A percentile compares a stretch with the other conserved stretches of the same genome.
Conservation (phyloP, 2,329 filamentous ascomycete genomes). For the Exserohilum rostratum region DNA sequence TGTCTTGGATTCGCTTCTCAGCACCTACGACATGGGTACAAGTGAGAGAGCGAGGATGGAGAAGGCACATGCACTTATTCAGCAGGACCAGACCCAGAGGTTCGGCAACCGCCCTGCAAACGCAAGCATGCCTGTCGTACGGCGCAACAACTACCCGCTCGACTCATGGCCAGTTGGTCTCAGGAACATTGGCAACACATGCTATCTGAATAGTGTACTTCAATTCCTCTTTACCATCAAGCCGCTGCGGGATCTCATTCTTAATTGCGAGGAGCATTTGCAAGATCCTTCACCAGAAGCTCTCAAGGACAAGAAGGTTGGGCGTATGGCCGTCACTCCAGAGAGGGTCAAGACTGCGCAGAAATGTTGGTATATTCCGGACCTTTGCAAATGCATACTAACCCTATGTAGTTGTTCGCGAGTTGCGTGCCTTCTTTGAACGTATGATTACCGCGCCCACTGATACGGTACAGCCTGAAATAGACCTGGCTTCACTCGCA, state of each 20-base stretch:
- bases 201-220: conserved; percentile 94
- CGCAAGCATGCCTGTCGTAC: conserved; percentile 19
- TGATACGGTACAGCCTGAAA: conserved; percentile 71
- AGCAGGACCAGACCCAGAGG: conserved; percentile 36
- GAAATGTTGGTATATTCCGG: conserved; percentile 70
- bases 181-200: conserved; percentile 95
- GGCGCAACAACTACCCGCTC: conserved; percentile 41
- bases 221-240: conserved; percentile 94
- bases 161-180: conserved; percentile 78
- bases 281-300: conserved; percentile 70
- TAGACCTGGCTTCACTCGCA: conserved; percentile 79
- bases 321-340: conserved; percentile 69
- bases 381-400: conserved; percentile 10
- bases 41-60: conserved; percentile 54
- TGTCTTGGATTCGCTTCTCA: conserved; percentile 36
- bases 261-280: conserved; percentile 74
- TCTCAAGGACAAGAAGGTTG: conserved; percentile 72
- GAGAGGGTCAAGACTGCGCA: conserved; percentile 67
- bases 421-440: conserved; percentile 73
- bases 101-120: conserved; percentile 21
- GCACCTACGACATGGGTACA: conserved; percentile 52
- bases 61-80: conserved; percentile 56
- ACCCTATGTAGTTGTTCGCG: conserved; percentile 68
- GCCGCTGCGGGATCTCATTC: conserved; percentile 78
- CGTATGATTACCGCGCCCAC: conserved; percentile 69